Percentiles rank a stretch among this genome's conserved stretches.
Conservation (phyloP, 176 grass and related monocot species). For the Carex scoparia region DNA sequence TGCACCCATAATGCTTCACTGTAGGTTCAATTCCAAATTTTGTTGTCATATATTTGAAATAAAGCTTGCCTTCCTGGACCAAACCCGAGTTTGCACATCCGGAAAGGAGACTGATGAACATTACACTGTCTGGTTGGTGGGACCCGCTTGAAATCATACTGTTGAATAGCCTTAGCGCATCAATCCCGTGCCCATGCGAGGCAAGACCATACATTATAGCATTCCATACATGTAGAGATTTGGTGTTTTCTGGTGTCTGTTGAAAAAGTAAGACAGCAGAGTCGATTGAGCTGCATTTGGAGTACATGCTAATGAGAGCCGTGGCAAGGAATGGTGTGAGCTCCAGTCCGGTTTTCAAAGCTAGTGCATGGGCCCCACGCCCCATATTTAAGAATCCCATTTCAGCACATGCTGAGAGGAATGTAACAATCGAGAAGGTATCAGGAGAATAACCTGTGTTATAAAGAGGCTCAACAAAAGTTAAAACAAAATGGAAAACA, state of each 20-base stretch:
- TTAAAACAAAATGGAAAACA: conserved; percentile 47
- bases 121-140: conserved; percentile 61
- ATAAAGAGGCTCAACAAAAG: conserved; percentile 42
- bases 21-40: conserved; percentile 50
- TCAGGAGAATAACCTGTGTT: conserved; percentile 33
- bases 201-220: conserved; percentile 72
- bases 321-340: conserved; percentile 52
- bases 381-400: conserved; percentile 57
- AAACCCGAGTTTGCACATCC: conserved; percentile 66
- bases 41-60: conserved; percentile 53
- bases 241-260: conserved; percentile 23
- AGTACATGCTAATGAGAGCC: conserved; percentile 71
- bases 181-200: conserved; percentile 57
- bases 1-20: conserved; percentile 90
- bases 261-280: conserved; percentile 48
- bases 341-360: conserved; percentile 37
- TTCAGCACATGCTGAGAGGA: conserved; percentile 52
- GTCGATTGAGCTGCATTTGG: conserved; percentile 51
- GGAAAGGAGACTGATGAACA: conserved; percentile 56
- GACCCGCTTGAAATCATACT: conserved; percentile 34
- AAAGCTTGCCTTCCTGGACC: conserved; percentile 35
- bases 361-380: conserved; percentile 53
- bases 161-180: conserved; percentile 46
- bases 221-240: conserved; percentile 66
- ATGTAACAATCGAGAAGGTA: conserved; percentile 39